Percentiles rank a stretch among this genome's conserved stretches.
Conservation (phyloP, 2,329 filamentous ascomycete species). For the Pezicula carpinea region DNA sequence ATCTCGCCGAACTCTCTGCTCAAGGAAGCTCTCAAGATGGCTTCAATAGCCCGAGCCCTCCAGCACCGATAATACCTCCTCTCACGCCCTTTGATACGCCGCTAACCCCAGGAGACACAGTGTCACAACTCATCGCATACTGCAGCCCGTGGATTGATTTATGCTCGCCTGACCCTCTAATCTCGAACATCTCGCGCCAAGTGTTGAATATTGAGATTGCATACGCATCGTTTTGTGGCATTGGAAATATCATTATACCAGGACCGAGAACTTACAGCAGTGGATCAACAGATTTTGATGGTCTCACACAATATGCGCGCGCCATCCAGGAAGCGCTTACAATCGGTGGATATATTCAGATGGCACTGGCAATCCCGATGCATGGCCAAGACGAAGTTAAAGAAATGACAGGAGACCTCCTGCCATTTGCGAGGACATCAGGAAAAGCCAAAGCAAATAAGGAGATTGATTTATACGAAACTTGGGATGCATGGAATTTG, state of each 20-base stretch:
- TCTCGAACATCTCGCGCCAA: slow-evolving; percentile 83
- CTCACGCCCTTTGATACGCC: slow-evolving; percentile 77
- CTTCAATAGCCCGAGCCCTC: slow-evolving; percentile 39
- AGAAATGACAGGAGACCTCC: slow-evolving; percentile 29
- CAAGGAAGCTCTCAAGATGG: slow-evolving; percentile 36
- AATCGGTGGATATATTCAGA: slow-evolving; percentile 69
- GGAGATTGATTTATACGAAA: slow-evolving; percentile 66
- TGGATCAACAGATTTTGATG: slow-evolving; percentile 41
- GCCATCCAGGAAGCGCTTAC: slow-evolving; percentile 76
- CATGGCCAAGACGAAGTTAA: slow-evolving; percentile 61
- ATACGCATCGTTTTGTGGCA: slow-evolving; percentile 93
- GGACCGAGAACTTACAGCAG: slow-evolving; percentile 65
- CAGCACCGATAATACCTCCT: slow-evolving; percentile 57
- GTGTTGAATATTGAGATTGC: slow-evolving; percentile 86
- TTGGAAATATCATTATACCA: slow-evolving; percentile 75
- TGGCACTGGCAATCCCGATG: slow-evolving; percentile 81
- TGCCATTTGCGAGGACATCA: slow-evolving; percentile 26
- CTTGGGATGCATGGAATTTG: slow-evolving; percentile 93
- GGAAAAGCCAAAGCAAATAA: slow-evolving; percentile 32
- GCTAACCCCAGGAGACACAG: slow-evolving; percentile 61
- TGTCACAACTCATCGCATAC: slow-evolving; percentile 71
- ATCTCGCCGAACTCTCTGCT: slow-evolving; percentile 38
- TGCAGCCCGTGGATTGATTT: slow-evolving; percentile 93
- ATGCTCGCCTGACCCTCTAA: slow-evolving; percentile 73
- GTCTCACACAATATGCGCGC: slow-evolving; percentile 72